These are phyloP conservation scores for Syncephalastrum monosporum DNA, from an alignment of 371 early-diverging fungal genomes.

Conservation along the genomic window DNA sequence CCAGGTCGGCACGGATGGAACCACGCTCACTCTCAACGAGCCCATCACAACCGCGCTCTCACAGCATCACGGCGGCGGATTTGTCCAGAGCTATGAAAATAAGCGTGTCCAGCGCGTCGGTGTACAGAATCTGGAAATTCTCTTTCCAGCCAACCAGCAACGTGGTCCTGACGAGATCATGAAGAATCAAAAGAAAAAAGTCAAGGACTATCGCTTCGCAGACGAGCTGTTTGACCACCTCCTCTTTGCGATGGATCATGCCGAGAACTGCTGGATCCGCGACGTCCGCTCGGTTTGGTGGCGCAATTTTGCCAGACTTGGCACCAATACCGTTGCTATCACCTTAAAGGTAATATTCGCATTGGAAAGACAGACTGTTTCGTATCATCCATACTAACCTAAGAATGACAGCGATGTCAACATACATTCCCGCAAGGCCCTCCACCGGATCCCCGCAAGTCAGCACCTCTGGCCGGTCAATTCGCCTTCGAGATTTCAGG, in stretches of 20 bases:
- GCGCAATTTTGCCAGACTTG: slow-evolving; percentile 45
- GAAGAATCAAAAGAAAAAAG: slow-evolving; percentile 32
- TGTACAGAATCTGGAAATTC: slow-evolving; percentile 39
- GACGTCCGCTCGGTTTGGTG: slow-evolving; percentile 40
- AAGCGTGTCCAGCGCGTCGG: slow-evolving; percentile 35
- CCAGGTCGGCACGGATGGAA: slow-evolving; percentile 14
- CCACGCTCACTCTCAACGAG: slow-evolving; percentile 34
- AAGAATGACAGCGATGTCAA: slow-evolving; percentile 16
- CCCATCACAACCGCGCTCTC: slow-evolving; percentile 39
- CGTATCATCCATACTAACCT: too few relatives aligned
- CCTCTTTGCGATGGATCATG: slow-evolving; percentile 32
- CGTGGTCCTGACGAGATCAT: slow-evolving; percentile 39
- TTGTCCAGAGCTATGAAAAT: slow-evolving; percentile 35
- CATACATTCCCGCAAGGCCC: slow-evolving; percentile 27
- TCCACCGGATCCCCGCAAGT: slow-evolving; percentile 13
- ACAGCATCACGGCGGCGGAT: slow-evolving; percentile 40
- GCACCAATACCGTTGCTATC: slow-evolving; percentile 32
- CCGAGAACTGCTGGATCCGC: slow-evolving; percentile 42
- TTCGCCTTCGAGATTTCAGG: slow-evolving; percentile 53
- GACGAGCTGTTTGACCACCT: slow-evolving; percentile 47
- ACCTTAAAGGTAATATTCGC: slow-evolving; percentile 30
- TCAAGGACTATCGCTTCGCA: slow-evolving; percentile 52
- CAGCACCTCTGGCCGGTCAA: slow-evolving; percentile 36
- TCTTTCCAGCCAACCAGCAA: slow-evolving; percentile 36
- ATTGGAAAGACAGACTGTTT: too few relatives aligned